Conservation (phyloP, 2,329 filamentous ascomycete genomes). For the Alternaria sp. region DNA sequence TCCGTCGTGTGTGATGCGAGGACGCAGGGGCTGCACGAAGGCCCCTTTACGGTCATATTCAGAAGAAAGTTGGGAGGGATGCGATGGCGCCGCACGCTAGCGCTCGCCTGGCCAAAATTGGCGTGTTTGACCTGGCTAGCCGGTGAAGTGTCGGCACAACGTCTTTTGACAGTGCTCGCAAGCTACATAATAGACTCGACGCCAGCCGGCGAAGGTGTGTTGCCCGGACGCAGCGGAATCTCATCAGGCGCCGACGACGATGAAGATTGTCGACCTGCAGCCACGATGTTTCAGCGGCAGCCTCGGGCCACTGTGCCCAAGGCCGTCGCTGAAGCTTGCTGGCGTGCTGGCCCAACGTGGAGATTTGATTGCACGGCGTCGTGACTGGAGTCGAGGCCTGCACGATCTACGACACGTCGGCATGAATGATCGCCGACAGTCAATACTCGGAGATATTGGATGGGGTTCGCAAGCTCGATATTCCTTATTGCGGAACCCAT, state of each 20-base stretch:
- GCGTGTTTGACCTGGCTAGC: conserved; percentile 22
- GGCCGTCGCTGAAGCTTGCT: background rate
- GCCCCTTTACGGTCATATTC: conserved; percentile 33
- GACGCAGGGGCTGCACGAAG: conserved; percentile 34
- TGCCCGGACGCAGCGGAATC: background rate
- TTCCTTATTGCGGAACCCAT: conserved; percentile 3
- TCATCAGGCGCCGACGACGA: background rate
- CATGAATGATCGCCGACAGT: background rate
- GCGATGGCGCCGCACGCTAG: conserved; percentile 30
- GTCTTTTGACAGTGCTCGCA: conserved; percentile 14
- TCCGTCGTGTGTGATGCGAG: conserved; percentile 33
- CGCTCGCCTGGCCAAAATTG: conserved; percentile 12
- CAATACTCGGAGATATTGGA: conserved; percentile 2
- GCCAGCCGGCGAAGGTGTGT: background rate
- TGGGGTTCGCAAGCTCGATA: background rate
- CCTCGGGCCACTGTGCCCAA: background rate
- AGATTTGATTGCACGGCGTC: conserved; percentile 4
- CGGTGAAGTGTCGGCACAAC: conserved; percentile 11
- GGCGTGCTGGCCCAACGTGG: background rate
- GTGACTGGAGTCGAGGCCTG: conserved; percentile 7
- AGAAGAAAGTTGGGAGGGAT: conserved; percentile 28
- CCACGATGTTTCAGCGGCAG: background rate
- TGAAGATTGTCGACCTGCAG: background rate
- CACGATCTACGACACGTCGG: conserved; percentile 10
- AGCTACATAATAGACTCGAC: background rate